Evolutionary conservation across 768 basidiomycete genomes (phyloP).

Genomic region (Hygrophorus russula): DNA sequence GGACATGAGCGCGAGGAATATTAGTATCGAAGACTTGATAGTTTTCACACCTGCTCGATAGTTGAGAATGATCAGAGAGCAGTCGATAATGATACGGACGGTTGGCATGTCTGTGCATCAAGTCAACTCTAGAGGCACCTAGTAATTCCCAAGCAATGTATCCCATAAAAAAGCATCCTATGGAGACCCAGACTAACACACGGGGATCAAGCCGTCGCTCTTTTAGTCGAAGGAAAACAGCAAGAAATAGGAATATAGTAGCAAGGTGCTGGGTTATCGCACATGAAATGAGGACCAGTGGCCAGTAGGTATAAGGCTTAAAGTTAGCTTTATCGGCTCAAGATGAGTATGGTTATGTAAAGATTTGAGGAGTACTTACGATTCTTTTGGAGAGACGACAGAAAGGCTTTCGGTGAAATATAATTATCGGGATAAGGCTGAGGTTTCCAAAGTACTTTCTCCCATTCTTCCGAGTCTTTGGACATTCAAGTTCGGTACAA

Average conservation of each 20-base stretch:
- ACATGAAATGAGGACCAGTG: slow-evolving; percentile 56
- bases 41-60: slow-evolving; percentile 48
- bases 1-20: slow-evolving; percentile 82
- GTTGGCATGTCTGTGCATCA: slow-evolving; percentile 9
- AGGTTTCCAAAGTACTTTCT: slow-evolving; percentile 68
- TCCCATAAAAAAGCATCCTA: slow-evolving; percentile 46
- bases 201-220: slow-evolving; percentile 57
- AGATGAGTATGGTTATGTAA: neutral
- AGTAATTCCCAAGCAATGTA: slow-evolving; percentile 54
- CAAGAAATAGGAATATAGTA: slow-evolving; percentile 71
- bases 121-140: slow-evolving; percentile 20
- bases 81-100: slow-evolving; percentile 8
- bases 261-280: slow-evolving; percentile 80
- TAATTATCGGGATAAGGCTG: slow-evolving; percentile 79
- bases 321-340: slow-evolving; percentile 51
- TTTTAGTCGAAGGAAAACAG: slow-evolving; percentile 65
- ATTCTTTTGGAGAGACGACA: slow-evolving; percentile 69
- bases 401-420: slow-evolving; percentile 62
- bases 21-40: slow-evolving; percentile 73
- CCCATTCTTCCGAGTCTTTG: slow-evolving; percentile 32
- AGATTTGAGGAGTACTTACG: slow-evolving; percentile 34
- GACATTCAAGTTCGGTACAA: no score
- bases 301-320: slow-evolving; percentile 65
- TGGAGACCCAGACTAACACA: slow-evolving; percentile 53
- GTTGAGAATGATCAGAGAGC: neutral